Evolutionary conservation across 371 early-diverging fungal genomes (phyloP), one percentile per base, ranked within the genome.

Genomic region (Blastocladiella emersonii): DNA sequence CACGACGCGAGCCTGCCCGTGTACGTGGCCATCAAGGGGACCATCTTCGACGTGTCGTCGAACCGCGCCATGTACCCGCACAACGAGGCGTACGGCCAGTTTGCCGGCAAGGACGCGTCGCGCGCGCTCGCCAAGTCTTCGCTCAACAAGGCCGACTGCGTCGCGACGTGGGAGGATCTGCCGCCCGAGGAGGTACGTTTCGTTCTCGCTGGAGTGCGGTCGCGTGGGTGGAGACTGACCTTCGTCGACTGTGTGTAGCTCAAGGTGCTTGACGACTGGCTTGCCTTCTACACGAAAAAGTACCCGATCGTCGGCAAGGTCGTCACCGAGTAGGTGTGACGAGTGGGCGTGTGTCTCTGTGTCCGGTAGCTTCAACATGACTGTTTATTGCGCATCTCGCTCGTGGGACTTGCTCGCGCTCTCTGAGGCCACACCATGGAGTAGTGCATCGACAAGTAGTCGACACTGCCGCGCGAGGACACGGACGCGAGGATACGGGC

Each of bases 11-110:
- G 69, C 34, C 70, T 75, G 66, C 84, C 88, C 25, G 84, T 91
- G 64, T 92, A 89, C 68, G 80, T 92, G 23, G 90, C 86, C 37
- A 82, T 92, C 67, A 88, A 86, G 63, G 90, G 91, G 13, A 79
- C 76, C 57, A 79, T 92, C 5, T 92, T 86, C 67, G 91, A 92
- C 68, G 92, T 92, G 8, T 72, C 83, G 1, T 70, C 72, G 53
- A 88, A 86, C 64, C 75, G 72, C 34, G 74, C 74, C 41, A 75
- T 83, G 62, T 92, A 92, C 68, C 85, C 84, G 25, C 76, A 78
- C 37, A 85, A 78, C 27, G 75, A 76, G 37, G 80, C 84, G 51
- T 90, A 92, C 69, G 74, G 72, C 62, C 78, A 82, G 62, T 90
- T 92, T 72, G 74, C 88, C 32, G 91, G 92, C 62, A 85, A 84